phyloP scores from a whole-genome alignment of 352 stramenopile species.

The Pythium phragmitis region DNA sequence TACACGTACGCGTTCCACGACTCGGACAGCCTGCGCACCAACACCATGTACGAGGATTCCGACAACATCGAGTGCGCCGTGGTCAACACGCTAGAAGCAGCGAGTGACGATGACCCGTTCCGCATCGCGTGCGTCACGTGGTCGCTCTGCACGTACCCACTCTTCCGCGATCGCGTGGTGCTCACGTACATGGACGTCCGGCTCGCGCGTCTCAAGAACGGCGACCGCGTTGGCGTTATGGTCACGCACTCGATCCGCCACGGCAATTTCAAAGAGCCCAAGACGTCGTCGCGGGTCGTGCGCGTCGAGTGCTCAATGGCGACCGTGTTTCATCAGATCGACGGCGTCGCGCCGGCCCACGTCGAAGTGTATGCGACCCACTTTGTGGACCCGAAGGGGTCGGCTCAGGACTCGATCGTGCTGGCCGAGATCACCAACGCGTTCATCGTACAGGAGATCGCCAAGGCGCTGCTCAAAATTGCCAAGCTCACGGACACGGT shows the following conservation, averaged over 20 bases:
- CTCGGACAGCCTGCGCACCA: constrained; percentile 31
- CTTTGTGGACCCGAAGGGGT: constrained; percentile 27
- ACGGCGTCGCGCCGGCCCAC: constrained; percentile 11
- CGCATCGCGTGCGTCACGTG: constrained; percentile 52
- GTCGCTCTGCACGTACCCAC: constrained; percentile 25
- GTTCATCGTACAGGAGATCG: constrained; percentile 30
- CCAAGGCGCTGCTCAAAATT: constrained; percentile 16
- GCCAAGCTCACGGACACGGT: constrained; percentile 30
- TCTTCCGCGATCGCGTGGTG: constrained; percentile 21
- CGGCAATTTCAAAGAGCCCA: constrained; percentile 36
- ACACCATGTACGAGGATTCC: constrained; percentile 37
- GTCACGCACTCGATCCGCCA: constrained; percentile 54
- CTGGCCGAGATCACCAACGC: constrained; percentile 5
- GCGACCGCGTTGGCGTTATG: constrained; percentile 49
- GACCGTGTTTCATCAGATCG: constrained; percentile 45
- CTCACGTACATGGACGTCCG: constrained; percentile 24
- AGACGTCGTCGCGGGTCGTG: constrained; percentile 26
- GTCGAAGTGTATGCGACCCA: constrained; percentile 52
- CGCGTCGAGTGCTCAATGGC: constrained; percentile 40
- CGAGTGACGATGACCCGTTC: constrained; percentile 42
- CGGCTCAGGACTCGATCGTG: constrained; percentile 2
- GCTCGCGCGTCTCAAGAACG: constrained; percentile 16
- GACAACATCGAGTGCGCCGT: constrained; percentile 40
- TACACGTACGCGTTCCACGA: constrained; percentile 42
- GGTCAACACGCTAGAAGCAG: constrained; percentile 33